Evolutionary conservation across 2,329 filamentous ascomycete genomes (phyloP).

Genomic region (Aspergillus fumigatus): DNA sequence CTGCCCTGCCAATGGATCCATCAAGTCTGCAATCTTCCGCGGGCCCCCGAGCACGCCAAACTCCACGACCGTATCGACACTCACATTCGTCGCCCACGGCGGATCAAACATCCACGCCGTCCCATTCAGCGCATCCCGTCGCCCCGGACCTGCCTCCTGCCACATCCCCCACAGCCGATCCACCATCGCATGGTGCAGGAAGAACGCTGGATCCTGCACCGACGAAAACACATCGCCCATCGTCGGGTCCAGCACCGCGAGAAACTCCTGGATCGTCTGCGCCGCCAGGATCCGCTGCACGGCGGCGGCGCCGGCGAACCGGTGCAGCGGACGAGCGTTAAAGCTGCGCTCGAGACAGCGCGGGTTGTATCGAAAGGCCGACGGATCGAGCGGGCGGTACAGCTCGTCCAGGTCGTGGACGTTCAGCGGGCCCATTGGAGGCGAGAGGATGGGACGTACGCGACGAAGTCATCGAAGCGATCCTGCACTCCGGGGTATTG

Average conservation of each 20-base stretch:
- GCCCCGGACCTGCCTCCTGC: not conserved
- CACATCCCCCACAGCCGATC: not conserved
- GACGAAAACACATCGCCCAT: not conserved
- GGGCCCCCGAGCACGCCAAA: slow-evolving; percentile 14
- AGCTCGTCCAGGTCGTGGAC: not conserved
- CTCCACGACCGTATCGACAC: slow-evolving; percentile 15
- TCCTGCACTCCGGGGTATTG: slow-evolving; percentile 22
- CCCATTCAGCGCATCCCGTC: slow-evolving; percentile 15
- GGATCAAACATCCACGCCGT: slow-evolving; percentile 16
- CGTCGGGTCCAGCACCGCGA: not conserved
- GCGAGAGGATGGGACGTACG: slow-evolving; percentile 13
- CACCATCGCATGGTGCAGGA: not conserved
- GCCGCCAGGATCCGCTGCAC: not conserved
- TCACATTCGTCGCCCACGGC: slow-evolving; percentile 8
- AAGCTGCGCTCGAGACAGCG: slow-evolving; percentile 7
- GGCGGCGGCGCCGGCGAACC: not conserved
- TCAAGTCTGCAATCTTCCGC: slow-evolving; percentile 13
- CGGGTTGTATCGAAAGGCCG: slow-evolving; percentile 10
- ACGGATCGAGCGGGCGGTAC: not conserved
- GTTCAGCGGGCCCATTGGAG: slow-evolving; percentile 11
- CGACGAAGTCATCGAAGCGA: slow-evolving; percentile 26
- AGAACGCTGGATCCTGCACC: not conserved
- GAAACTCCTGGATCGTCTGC: not conserved
- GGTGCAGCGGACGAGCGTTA: not conserved
- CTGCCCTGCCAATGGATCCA: slow-evolving; percentile 11